Base-by-base conservation (phyloP, 2,329 filamentous ascomycete genomes). In the Westerdykella aurantiaca region DNA sequence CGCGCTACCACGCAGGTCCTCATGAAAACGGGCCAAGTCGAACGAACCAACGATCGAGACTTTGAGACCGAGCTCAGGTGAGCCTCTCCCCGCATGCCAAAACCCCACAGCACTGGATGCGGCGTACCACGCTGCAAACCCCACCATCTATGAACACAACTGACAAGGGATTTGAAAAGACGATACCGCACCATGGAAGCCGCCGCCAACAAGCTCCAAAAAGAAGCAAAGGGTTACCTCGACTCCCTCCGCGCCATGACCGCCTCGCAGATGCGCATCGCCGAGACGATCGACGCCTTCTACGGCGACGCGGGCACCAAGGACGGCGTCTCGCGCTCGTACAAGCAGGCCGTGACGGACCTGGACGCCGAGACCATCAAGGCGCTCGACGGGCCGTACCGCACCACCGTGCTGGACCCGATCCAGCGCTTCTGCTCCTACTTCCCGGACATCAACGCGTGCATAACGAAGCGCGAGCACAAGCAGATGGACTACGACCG, bases 1-100 rank as follows among this genome's bases (percentile, higher is more conserved):
- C 88, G 93, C 75, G 91, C 91, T 61, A 96, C 91, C 71, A 98
- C 94, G 73, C 90, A 96, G 83, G 91, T 97, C 51, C 96, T 98
- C 88, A 97, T 98, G 91, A 98, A 98, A 80, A 95, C 56, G 82
- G 88, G 93, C 48, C 93, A 97, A 75, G 94, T 98, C 60, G 93
- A 98, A 72, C 91, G 93, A 74, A 98, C 93, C 21, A 96, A 91
- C 69, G 93, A 98, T 73, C 88, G 94, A 56, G 93, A 97, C 69
- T 98, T 97, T 70, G 93, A 97, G 72, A 91, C 97, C 42, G 94
- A 98, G 70, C 88, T 95, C 71, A 83, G 87, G 85, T 89, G 69
- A 34, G 68, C 37, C 34, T 29, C 34, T 29, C 39, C 38, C 38
- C 34, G 62, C 49, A 52, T 23, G 21, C 35, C 37, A 31, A 33